Base-by-base conservation (phyloP, 1,284 basidiomycete genomes). In the Naganishia liquefaciens region DNA sequence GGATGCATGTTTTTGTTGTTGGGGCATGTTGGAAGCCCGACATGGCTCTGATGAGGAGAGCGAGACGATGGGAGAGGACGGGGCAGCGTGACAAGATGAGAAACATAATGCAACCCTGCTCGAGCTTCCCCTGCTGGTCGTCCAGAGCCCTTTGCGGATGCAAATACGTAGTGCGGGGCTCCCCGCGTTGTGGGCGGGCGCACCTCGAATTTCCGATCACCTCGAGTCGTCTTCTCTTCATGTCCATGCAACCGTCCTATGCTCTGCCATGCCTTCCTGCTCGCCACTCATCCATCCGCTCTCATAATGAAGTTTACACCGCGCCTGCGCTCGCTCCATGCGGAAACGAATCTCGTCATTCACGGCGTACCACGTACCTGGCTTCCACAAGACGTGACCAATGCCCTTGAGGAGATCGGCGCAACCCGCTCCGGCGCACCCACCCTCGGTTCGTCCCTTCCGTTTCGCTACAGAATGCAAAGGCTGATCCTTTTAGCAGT, bases 1-100 rank as follows among this genome's bases (percentile, higher is more conserved):
- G 77, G 85, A 94, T 91, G 65, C 92, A 79, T 52, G 87, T 25
- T 21, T 47, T 47, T 3, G n/a, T 47, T 21, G 25, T 11, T 23
- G 46, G 4, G 21, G 46, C 46, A 21, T 47, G 46, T 11, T 47
- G 46, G 46, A 47, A 47, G 11, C 46, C 46, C 3, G 46, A 47
- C 46, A 47, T 47, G 46, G 21, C 21, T 25, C 0, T 33, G 44
- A 3, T 21, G 42, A 15, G 13, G 42, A 15, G 42, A 21, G 42
- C 5, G 42, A 21, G 42, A 4, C 42, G 21, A 44, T 17, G 42
- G 42, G 5, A 21, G 5, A 44, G 5, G 42, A 44, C 21, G 17
- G 6, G 42, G 21, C 42, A 11, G 33, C 33, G 33, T 11, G 33
- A 33, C 6, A 11, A 33, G 11, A 33, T 33, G 1, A 33, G 33